Base-by-base conservation (phyloP, 441 rosid genomes). In the Syzygium malaccense region DNA sequence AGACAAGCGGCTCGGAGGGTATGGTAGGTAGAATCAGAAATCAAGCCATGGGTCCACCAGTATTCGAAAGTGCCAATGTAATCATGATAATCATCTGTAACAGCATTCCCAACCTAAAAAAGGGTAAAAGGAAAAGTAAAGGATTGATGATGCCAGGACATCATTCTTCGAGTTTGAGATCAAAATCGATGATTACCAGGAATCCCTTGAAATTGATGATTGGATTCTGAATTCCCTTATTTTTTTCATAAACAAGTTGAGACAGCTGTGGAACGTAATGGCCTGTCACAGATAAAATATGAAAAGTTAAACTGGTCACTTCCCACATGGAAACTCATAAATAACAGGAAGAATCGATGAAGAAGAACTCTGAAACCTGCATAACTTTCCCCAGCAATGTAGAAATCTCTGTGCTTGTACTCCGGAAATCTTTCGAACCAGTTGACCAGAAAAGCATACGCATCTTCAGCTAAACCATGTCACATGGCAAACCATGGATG, bases 201-300 rank as follows among this genome's bases (percentile, higher is more conserved):
- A 98, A 98, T 87, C 99, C 99, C 92, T 96, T 98, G 53, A 98
- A 96, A 91, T 98, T 97, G 66, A 97, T 96, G 37, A 79, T 93
- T 14, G 99, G 97, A 88, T 95, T 92, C 79, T 90, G 91, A 86
- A 94, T 90, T 48, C 97, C 95, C 87, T 93, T 96, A 91, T 96
- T 95, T 88, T 91, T 95, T 91, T 92, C 89, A 48, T 94, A 90
- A 66, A 98, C 96, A 90, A 98, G 89, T 90, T 96, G 96, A 85
- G 99, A 98, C 91, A 98, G 84, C 91, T 98, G 99, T 89, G 99
- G 99, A 91, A 98, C 99, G 92, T 96, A 98, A 87, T 98, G 99
- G 87, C 99, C 99, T 96, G 95, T 60, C 91, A 91, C 56, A 85
- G 83, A 85, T 88, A 30, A 17, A 60, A 45, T 62, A 37, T 37